Evolutionary conservation across 441 rosid species (phyloP).

Genomic region (Adansonia gregorii): DNA sequence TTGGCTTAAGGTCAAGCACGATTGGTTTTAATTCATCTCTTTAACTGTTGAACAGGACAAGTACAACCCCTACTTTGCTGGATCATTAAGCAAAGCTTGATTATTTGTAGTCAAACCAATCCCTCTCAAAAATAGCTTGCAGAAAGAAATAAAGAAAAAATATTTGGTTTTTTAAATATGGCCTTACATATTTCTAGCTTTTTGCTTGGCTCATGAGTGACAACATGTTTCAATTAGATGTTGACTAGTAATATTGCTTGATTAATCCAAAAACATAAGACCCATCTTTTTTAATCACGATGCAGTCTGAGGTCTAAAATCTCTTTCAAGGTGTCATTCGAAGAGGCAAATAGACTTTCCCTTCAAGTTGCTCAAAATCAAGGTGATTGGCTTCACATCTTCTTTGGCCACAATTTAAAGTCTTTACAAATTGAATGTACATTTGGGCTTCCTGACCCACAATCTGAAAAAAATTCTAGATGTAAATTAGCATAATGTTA

Average conservation of each 20-base stretch:
- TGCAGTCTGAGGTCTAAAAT: not conserved
- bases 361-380: slow-evolving; percentile 15
- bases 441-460: not conserved
- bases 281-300: no score
- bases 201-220: not conserved
- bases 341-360: not conserved
- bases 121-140: not conserved
- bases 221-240: not conserved
- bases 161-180: not conserved
- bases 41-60: not conserved
- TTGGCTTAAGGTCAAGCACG: not conserved
- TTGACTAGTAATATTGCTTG: not conserved
- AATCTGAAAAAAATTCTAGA: not conserved
- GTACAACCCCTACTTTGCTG: not conserved
- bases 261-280: no score
- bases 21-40: not conserved
- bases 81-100: not conserved
- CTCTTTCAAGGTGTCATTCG: slow-evolving; percentile 4
- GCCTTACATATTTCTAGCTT: not conserved
- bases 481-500: not conserved
- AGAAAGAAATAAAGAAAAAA: not conserved
- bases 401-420: not conserved
- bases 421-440: not conserved
- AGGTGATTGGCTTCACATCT: slow-evolving; percentile 25
- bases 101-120: not conserved